These are phyloP conservation scores for Mycena latifolia DNA, from an alignment of 768 basidiomycete genomes.

Conservation along the genomic window DNA sequence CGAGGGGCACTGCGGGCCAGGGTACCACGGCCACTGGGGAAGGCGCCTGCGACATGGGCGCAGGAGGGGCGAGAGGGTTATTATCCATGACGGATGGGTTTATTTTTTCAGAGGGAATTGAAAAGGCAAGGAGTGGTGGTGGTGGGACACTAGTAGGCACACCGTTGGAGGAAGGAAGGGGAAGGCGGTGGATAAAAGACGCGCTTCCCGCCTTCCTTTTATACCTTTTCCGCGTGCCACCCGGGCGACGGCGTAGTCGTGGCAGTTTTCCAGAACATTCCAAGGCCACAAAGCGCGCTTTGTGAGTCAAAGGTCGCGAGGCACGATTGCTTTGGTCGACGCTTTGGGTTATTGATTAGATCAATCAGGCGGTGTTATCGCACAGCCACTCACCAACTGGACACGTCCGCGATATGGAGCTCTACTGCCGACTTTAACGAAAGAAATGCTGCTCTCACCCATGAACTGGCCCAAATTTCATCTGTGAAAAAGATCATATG, in stretches of 20 bases:
- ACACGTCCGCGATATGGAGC: too few species aligned
- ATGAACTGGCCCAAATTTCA: too few species aligned
- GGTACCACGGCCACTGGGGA: too few species aligned
- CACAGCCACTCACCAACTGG: too few species aligned
- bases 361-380: neutral
- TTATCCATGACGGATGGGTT: neutral
- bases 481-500: too few species aligned
- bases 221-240: conserved; percentile 10
- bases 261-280: conserved; percentile 18
- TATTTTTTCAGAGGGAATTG: conserved; percentile 10
- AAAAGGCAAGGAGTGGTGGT: conserved; percentile 5
- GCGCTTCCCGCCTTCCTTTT: neutral
- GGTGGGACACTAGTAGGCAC: conserved; percentile 7
- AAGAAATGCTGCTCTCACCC: too few species aligned
- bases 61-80: too few species aligned
- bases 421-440: too few species aligned
- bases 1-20: neutral
- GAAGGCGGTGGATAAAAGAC: neutral
- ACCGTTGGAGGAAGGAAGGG: conserved; percentile 15
- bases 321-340: conserved; percentile 21
- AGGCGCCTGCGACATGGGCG: too few species aligned
- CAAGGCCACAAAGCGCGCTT: conserved; percentile 17
- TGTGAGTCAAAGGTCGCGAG: conserved; percentile 22
- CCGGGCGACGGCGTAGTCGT: neutral
- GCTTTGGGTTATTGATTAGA: conserved; percentile 24